Base-by-base conservation (phyloP, 2,329 filamentous ascomycete genomes). In the Corynespora cassiicola region DNA sequence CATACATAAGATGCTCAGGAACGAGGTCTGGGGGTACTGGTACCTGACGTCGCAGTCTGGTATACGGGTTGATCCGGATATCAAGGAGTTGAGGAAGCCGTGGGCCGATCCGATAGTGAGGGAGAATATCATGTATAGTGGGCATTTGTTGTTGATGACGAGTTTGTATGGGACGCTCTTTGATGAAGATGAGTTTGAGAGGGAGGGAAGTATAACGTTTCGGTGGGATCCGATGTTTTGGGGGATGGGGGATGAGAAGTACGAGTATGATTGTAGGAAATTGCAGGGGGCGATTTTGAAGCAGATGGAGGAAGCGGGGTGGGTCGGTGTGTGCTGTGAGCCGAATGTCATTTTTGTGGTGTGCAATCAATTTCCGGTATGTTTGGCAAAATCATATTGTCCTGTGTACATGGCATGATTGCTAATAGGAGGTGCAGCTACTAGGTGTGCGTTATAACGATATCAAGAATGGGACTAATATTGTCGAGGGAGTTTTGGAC, bases 41-140 rank as follows among this genome's bases (percentile, higher is more conserved):
- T 74, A 67, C 45, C 48, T 60, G n/a, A 67, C 67, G 2, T 63
- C 56, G 17, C 64, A 66, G 16, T 57, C 60, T 2, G 70, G 70
- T 0, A 59, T 49, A 3, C 17, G 32, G 2, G 46, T 65, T 1
- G 65, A 74, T 39, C 71, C 70, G 2, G 60, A 65, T 34, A 36
- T 72, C 2, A 67, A 55, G 14, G 68, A 72, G 38, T 37, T 73
- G 27, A 48, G 71, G 8, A 68, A 64, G 35, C 71, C 71, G 0
- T 74, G 71, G 70, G 67, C 69, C 0, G 66, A 74, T 43, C 69
- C 71, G 1, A 54, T 73, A 1, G 49, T 62, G 12, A 53, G 47
- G 24, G 70, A 74, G 45, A 74, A 73, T 40, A 71, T 73, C 44
- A 70, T 74, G 70, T 72, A 71, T 30, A 65, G 58, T 18, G 70